phyloP scores from a whole-genome alignment of 2,329 filamentous ascomycete genomes.

The Colletotrichum musae region DNA sequence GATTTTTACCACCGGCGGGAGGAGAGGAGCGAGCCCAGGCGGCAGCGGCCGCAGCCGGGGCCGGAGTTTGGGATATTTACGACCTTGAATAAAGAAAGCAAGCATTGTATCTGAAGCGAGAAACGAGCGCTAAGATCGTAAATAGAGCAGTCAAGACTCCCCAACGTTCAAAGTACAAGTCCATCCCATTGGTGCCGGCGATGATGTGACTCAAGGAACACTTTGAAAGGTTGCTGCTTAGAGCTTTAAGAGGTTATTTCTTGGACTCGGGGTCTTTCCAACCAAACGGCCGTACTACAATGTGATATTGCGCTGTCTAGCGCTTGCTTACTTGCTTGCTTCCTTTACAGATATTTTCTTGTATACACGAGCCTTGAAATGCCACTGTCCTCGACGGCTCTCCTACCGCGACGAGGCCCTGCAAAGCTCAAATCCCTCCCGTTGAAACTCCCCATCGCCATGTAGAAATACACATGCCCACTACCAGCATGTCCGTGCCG shows the following conservation, averaged over 20 bases:
- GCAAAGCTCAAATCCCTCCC: conserved; percentile 12
- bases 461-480: conserved; percentile 31
- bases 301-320: conserved; percentile 6
- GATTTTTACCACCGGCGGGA: neutral
- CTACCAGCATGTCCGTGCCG: neutral
- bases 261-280: no score
- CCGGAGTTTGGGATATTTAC: neutral
- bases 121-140: conserved; percentile 13
- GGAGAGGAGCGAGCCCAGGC: no score
- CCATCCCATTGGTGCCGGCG: neutral
- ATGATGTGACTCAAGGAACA: neutral
- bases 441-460: conserved; percentile 34
- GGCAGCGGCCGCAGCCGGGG: neutral
- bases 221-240: no score
- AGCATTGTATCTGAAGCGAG: conserved; percentile 6
- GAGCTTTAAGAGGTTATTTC: no score
- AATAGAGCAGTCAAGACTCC: conserved; percentile 1
- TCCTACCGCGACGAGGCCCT: neutral
- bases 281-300: no score
- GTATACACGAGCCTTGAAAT: conserved; percentile 22
- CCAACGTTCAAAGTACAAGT: neutral
- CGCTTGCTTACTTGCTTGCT: conserved; percentile 3
- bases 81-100: neutral
- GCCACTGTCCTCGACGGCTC: neutral
- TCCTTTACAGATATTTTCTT: conserved; percentile 8